These are phyloP conservation scores for Mucuna pruriens DNA, from an alignment of 306 rosid species.

Conservation along the genomic window DNA sequence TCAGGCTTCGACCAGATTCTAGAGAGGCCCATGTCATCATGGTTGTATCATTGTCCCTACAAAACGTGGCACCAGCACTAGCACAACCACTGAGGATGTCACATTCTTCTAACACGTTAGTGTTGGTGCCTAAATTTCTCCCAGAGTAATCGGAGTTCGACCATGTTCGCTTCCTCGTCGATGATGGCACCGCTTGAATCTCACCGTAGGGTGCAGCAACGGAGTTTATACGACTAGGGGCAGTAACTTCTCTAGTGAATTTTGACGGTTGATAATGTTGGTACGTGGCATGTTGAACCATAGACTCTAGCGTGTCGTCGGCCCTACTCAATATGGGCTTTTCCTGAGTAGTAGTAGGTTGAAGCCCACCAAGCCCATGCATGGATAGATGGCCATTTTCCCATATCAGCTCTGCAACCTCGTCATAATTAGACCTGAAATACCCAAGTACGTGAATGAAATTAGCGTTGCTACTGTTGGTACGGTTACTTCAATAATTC, in stretches of 20 bases:
- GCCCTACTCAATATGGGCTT: slow-evolving; percentile 61
- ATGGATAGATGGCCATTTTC: slow-evolving; percentile 58
- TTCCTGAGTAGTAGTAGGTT: background rate
- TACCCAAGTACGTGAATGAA: background rate
- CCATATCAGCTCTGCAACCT: slow-evolving; percentile 60
- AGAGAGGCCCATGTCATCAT: slow-evolving; percentile 58
- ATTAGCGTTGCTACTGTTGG: background rate
- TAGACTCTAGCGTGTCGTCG: slow-evolving; percentile 64
- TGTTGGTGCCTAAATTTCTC: slow-evolving; percentile 28
- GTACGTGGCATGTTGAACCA: slow-evolving; percentile 64
- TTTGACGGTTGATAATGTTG: slow-evolving; percentile 37
- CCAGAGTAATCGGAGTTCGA: slow-evolving; percentile 34
- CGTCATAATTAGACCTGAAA: slow-evolving; percentile 52
- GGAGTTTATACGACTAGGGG: slow-evolving; percentile 28
- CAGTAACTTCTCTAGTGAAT: slow-evolving; percentile 5
- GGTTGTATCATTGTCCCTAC: slow-evolving; percentile 52
- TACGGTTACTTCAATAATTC: background rate
- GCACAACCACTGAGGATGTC: slow-evolving; percentile 38
- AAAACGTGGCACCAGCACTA: slow-evolving; percentile 43
- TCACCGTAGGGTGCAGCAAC: slow-evolving; percentile 37
- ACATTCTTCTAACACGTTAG: slow-evolving; percentile 40
- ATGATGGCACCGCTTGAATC: background rate
- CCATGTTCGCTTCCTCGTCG: slow-evolving; percentile 41
- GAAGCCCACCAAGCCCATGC: slow-evolving; percentile 61
- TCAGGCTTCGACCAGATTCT: slow-evolving; percentile 55